phyloP scores from a whole-genome alignment of 768 basidiomycete genomes.

The Amanita pallidorosea region DNA sequence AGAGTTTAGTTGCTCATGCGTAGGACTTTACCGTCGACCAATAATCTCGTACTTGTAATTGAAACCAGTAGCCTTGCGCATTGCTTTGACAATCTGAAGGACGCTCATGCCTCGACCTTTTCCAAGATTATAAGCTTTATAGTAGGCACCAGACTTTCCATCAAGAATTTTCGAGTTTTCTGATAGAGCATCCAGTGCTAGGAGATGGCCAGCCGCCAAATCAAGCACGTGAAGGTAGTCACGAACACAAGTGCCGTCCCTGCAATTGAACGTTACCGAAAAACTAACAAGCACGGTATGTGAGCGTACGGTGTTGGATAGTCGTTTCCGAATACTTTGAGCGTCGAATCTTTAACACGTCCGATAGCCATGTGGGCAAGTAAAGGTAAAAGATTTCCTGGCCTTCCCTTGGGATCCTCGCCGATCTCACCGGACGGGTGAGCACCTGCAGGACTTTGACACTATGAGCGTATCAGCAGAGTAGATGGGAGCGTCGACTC shows the following conservation, averaged over 20 bases:
- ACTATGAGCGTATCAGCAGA: not conserved
- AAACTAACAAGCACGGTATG: not conserved
- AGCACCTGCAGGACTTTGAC: conserved; percentile 83
- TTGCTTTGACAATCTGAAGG: conserved; percentile 88
- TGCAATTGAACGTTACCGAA: conserved; percentile 14
- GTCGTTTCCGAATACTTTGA: conserved; percentile 92
- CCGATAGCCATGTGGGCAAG: conserved; percentile 94
- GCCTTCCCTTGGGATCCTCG: conserved; percentile 92
- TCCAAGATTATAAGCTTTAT: conserved; percentile 95
- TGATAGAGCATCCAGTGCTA: conserved; percentile 77
- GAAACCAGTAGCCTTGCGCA: conserved; percentile 84
- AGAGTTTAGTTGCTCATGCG: not conserved
- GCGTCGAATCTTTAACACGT: conserved; percentile 54
- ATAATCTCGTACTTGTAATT: conserved; percentile 85
- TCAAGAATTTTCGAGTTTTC: conserved; percentile 52
- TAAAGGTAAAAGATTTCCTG: conserved; percentile 88
- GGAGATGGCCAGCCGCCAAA: conserved; percentile 86
- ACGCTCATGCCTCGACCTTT: conserved; percentile 90
- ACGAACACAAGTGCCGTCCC: conserved; percentile 96
- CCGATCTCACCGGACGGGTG: conserved; percentile 93
- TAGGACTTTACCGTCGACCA: conserved; percentile 64
- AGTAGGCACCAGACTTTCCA: conserved; percentile 44
- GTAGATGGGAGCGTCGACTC: conserved; percentile 12
- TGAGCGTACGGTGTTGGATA: conserved; percentile 79
- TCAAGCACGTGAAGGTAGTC: conserved; percentile 94